phyloP scores from a whole-genome alignment of 257 asterid genomes.

The Scutellaria galericulata region DNA sequence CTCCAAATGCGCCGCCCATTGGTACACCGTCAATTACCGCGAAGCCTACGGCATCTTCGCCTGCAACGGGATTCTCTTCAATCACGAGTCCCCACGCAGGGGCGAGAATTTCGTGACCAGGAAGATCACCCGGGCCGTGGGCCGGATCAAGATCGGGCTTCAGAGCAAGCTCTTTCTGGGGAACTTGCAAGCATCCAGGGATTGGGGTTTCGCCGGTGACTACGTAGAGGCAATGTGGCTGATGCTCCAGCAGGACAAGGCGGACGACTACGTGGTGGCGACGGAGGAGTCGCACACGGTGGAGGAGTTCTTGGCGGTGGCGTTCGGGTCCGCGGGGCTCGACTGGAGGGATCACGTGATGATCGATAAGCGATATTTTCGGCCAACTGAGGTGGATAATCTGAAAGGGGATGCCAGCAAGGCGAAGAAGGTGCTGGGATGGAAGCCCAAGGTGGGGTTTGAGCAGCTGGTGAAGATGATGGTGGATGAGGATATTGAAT shows the following conservation, averaged over 20 bases:
- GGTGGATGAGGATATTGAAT: slow-evolving; percentile 93
- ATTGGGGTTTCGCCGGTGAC: slow-evolving; percentile 98
- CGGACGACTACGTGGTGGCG: slow-evolving; percentile 97
- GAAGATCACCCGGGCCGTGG: slow-evolving; percentile 94
- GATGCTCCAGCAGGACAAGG: slow-evolving; percentile 96
- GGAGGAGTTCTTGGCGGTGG: slow-evolving; percentile 75
- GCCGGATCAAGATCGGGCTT: slow-evolving; percentile 86
- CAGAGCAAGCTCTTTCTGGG: slow-evolving; percentile 93
- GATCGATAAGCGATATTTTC: slow-evolving; percentile 81
- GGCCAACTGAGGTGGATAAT: slow-evolving; percentile 95
- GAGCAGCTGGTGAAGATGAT: slow-evolving; percentile 96
- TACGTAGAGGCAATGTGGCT: slow-evolving; percentile 99
- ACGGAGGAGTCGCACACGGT: slow-evolving; percentile 97
- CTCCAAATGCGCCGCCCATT: slow-evolving; percentile 96
- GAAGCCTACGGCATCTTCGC: slow-evolving; percentile 91
- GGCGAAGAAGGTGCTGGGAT: slow-evolving; percentile 77
- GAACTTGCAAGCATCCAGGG: slow-evolving; percentile 85
- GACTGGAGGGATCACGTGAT: slow-evolving; percentile 91
- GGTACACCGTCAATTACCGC: slow-evolving; percentile 98
- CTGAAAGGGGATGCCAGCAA: slow-evolving; percentile 84
- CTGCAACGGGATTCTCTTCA: slow-evolving; percentile 91
- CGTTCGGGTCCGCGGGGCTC: slow-evolving; percentile 83
- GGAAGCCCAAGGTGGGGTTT: slow-evolving; percentile 92
- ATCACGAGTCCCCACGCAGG: slow-evolving; percentile 88
- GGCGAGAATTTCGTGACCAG: slow-evolving; percentile 98